These are phyloP conservation scores for Cercospora janseana DNA, from an alignment of 2,329 filamentous ascomycete species.

Conservation along the genomic window DNA sequence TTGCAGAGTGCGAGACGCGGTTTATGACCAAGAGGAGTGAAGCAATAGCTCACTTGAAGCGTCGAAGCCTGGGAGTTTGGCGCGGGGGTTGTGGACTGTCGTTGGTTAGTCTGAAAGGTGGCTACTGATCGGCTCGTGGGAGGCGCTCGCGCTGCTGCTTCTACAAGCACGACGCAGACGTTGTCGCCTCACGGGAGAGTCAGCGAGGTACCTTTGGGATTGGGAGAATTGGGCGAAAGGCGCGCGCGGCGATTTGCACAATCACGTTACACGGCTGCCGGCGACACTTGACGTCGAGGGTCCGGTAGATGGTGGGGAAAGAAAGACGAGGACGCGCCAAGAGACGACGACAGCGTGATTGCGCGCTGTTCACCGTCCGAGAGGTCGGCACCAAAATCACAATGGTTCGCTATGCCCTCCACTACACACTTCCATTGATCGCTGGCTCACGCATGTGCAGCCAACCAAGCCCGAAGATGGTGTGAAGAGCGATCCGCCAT, in stretches of 20 bases:
- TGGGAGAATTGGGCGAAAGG: too few relatives aligned
- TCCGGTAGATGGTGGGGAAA: not conserved
- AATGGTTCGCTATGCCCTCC: conserved; percentile 8
- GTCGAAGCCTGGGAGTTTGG: conserved; percentile 14
- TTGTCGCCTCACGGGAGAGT: too few relatives aligned
- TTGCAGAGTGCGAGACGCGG: conserved; percentile 15
- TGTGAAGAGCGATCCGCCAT: conserved; percentile 71
- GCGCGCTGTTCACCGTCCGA: not conserved
- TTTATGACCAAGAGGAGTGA: conserved; percentile 25
- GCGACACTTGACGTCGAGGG: not conserved
- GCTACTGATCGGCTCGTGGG: conserved; percentile 1
- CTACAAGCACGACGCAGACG: conserved; percentile 6
- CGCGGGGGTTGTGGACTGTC: conserved; percentile 16
- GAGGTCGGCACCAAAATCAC: not conserved
- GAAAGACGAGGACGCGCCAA: not conserved
- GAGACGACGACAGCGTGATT: not conserved
- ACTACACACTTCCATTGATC: too few relatives aligned
- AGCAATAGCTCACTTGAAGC: not conserved
- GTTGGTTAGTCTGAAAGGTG: conserved; percentile 8
- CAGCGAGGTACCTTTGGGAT: too few relatives aligned
- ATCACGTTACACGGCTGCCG: not conserved
- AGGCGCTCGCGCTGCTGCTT: not conserved
- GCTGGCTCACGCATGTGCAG: not conserved
- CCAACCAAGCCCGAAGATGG: conserved; percentile 59
- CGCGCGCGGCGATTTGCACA: not conserved